Percentiles rank a stretch among this genome's conserved stretches.
These are phyloP conservation scores for Euclidium syriacum DNA, from an alignment of 345 rosid genomes.

Conservation along the genomic window DNA sequence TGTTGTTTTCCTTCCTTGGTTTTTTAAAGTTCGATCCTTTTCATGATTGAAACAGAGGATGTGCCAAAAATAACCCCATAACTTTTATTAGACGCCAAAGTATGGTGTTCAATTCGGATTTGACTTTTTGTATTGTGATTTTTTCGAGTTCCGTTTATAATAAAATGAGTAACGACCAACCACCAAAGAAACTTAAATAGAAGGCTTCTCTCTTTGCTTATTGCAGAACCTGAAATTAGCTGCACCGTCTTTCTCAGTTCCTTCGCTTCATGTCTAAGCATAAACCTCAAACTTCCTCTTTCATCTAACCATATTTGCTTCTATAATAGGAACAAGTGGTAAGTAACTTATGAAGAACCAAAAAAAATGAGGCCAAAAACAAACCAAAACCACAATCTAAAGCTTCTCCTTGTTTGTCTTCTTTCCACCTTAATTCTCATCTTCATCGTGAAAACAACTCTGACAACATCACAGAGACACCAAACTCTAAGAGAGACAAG, in stretches of 20 bases:
- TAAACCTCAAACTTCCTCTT: slow-evolving; percentile 11
- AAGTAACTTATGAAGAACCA: not conserved
- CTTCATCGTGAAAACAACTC: slow-evolving; percentile 53
- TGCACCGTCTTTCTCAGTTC: slow-evolving; percentile 19
- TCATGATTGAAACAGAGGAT: not conserved
- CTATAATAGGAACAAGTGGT: not conserved
- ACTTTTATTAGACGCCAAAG: no score
- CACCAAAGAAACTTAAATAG: slow-evolving; percentile 19
- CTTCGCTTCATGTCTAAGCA: slow-evolving; percentile 27
- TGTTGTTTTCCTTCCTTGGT: no score
- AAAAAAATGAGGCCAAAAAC: slow-evolving; percentile 61
- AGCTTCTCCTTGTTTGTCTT: slow-evolving; percentile 55
- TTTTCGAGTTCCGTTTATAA: no score
- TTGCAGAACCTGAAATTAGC: slow-evolving; percentile 14
- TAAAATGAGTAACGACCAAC: slow-evolving; percentile 12
- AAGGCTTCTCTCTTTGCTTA: slow-evolving; percentile 20
- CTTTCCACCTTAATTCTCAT: slow-evolving; percentile 55
- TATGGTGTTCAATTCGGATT: no score
- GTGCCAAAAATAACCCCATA: not conserved
- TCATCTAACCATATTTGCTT: not conserved
- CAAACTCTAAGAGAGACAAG: not conserved
- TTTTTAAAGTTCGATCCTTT: not conserved
- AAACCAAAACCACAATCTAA: slow-evolving; percentile 42
- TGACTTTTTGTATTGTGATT: no score
- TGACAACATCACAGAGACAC: slow-evolving; percentile 37